phyloP scores from a whole-genome alignment of 202 grass and related monocot genomes.

The Zoysia matrella region DNA sequence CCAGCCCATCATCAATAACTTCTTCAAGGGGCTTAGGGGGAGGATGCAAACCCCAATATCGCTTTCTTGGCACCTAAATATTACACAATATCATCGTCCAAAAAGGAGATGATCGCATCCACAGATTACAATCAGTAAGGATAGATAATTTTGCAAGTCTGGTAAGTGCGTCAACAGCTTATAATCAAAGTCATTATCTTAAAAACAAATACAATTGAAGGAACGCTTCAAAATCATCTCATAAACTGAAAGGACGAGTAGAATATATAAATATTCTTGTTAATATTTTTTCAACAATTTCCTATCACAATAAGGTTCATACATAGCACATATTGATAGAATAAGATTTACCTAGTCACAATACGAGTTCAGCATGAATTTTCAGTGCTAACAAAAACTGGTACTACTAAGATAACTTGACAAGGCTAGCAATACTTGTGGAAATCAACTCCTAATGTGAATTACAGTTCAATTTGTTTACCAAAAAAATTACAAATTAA shows the following conservation, averaged over 20 bases:
- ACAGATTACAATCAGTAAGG: background rate
- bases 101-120: constrained; percentile 4
- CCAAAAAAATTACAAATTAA: background rate
- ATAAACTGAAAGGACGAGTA: constrained; percentile 14
- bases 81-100: background rate
- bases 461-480: too few relatives aligned
- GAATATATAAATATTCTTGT: constrained; percentile 6
- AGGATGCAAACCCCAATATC: constrained; percentile 94
- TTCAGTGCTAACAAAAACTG: too few relatives aligned
- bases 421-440: too few relatives aligned
- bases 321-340: background rate
- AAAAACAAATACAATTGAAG: background rate
- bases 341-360: constrained; percentile 29
- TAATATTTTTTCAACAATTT: background rate
- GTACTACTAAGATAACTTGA: too few relatives aligned
- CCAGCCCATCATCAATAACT: too few relatives aligned
- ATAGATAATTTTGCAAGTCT: background rate
- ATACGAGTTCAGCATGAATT: background rate
- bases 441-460: too few relatives aligned
- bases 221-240: background rate
- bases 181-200: constrained; percentile 8
- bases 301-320: background rate
- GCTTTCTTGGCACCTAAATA: constrained; percentile 86
- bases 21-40: too few relatives aligned
- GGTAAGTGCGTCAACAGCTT: background rate